Base-by-base conservation (phyloP, 2,329 filamentous ascomycete species). In the Penicillium thymicola region DNA sequence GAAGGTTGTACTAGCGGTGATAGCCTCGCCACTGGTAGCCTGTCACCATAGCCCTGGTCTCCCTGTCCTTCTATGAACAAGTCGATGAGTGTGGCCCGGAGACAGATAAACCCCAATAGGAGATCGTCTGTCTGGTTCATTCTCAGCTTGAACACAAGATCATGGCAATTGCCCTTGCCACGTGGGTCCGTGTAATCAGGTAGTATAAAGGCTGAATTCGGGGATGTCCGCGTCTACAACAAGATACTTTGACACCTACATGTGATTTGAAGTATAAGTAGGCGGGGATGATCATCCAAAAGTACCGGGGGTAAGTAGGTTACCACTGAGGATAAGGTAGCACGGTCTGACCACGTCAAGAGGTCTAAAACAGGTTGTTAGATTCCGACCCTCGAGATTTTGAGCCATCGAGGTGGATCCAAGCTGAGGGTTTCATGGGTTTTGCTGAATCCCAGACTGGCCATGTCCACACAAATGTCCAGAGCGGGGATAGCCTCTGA, bases 401-500 rank as follows among this genome's bases (percentile, higher is more conserved):
- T 3, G 14, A 38, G 16, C 4, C 27, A 14, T 13, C n/a, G 11
- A 34, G 21, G 18, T 16, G 13, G 34, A 42, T 7, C 13, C 27
- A n/a, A 48, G 28, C 34, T 45, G 41, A 46, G 41, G 11, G 40
- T 41, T 30, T 42, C 27, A 30, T 36, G 18, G 11, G 8, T 13
- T 23, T 11, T 46, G 14, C 28, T 11, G 2, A 37, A 36, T 18
- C 25, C 30, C 43, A 54, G n/a, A 3, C 10, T 6, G 14, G 38
- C 37, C 28, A 54, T 41, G 41, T 56, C 42, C 21, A 40, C 30
- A 18, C 18, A 46, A 23, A 46, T n/a, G 10, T 23, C 37, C 41
- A 51, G 42, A 28, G 43, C 37, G 36, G 32, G 50, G 18, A 54
- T 57, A 48, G 21, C 43, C 54, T 57, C 38, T 51, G 44, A 48